These are phyloP conservation scores for Apiotrichum domesticum DNA, from an alignment of 1,284 basidiomycete genomes.

Conservation along the genomic window DNA sequence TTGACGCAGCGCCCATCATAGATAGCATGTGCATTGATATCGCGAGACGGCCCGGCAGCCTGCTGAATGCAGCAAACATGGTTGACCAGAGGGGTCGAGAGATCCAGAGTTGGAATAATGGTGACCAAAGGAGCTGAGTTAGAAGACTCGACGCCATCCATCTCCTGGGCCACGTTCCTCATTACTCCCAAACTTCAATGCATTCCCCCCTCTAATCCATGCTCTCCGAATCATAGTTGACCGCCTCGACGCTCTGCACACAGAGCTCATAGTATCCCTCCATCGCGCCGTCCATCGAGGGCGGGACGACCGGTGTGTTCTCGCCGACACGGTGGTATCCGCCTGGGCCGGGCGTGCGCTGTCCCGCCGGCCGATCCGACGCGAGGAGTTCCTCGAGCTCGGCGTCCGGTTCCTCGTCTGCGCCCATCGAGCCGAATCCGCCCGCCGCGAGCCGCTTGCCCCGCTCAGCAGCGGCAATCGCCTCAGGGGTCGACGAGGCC, in stretches of 20 bases:
- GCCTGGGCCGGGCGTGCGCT: not conserved
- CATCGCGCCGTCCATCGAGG: not conserved
- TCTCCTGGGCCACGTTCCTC: too few species aligned
- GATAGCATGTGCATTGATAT: too few species aligned
- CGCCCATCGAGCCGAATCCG: conserved; percentile 25
- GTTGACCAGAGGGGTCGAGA: too few species aligned
- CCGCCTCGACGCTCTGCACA: conserved; percentile 44
- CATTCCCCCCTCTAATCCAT: not conserved
- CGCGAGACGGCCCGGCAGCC: too few species aligned
- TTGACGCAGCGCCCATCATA: too few species aligned
- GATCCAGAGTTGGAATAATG: too few species aligned
- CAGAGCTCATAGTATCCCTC: conserved; percentile 50
- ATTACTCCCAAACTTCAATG: too few species aligned
- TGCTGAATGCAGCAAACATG: too few species aligned
- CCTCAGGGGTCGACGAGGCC: conserved; percentile 5
- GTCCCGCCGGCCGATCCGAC: conserved; percentile 12
- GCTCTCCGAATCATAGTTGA: conserved; percentile 39
- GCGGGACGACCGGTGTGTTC: conserved; percentile 2
- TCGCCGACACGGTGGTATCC: conserved; percentile 32
- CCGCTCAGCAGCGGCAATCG: conserved; percentile 4
- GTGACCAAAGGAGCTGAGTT: too few species aligned
- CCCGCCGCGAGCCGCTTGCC: conserved; percentile 19
- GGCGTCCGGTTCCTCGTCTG: conserved; percentile 22
- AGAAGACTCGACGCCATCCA: too few species aligned
- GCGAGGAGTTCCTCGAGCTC: conserved; percentile 30